phyloP scores from a whole-genome alignment of 768 basidiomycete genomes.

The Cyathus striatus region DNA sequence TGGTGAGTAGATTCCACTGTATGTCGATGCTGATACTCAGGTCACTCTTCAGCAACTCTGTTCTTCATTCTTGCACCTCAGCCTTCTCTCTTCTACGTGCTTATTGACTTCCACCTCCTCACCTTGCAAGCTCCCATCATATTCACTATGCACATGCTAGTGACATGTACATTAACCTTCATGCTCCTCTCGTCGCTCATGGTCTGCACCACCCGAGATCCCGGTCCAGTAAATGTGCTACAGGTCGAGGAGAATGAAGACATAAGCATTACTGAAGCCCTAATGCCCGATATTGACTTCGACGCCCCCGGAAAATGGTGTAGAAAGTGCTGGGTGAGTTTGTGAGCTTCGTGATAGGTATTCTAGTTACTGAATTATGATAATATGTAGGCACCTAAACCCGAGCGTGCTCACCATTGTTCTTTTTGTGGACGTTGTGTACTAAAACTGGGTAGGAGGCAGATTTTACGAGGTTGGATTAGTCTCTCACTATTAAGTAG shows the following conservation, averaged over 20 bases:
- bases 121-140: constrained; percentile 40
- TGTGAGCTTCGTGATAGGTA: background rate
- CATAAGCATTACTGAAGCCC: constrained; percentile 53
- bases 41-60: constrained; percentile 30
- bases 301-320: constrained; percentile 65
- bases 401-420: constrained; percentile 80
- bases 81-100: constrained; percentile 64
- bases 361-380: background rate
- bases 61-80: constrained; percentile 65
- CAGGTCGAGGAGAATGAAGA: constrained; percentile 22
- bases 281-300: constrained; percentile 45
- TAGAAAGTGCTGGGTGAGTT: constrained; percentile 63
- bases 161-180: constrained; percentile 63
- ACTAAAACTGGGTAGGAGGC: constrained; percentile 79
- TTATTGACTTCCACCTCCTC: constrained; percentile 62
- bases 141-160: constrained; percentile 51
- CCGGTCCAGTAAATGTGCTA: constrained; percentile 48
- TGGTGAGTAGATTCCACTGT: too few relatives aligned
- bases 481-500: constrained; percentile 30
- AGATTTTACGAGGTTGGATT: background rate
- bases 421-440: constrained; percentile 71
- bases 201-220: constrained; percentile 68
- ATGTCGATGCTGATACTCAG: too few relatives aligned
- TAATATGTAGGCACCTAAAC: constrained; percentile 60
- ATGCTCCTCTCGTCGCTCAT: constrained; percentile 69